Base-by-base conservation (phyloP, 106 monocot genomes). In the Vanilla planifolia region DNA sequence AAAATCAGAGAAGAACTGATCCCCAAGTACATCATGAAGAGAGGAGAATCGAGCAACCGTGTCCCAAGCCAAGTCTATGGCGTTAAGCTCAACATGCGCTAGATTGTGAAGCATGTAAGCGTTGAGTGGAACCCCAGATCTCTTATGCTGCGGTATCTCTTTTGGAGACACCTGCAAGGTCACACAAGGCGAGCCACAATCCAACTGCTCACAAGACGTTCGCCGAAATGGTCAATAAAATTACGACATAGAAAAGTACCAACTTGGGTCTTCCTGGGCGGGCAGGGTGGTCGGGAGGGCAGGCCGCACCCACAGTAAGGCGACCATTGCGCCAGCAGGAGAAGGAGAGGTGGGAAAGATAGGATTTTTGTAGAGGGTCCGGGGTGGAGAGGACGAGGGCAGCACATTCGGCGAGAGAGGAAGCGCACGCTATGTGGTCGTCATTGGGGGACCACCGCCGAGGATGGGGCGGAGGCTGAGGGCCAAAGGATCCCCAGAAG, bases 71-170 rank as follows among this genome's bases (percentile, higher is more conserved):
- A 90, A 77, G 59, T 95, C 89, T 11, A 89, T 83, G 23, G 94
- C 94, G 34, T 95, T 95, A 20, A 95, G 82, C 83, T 95, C 94
- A 32, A 95, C 86, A 36, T 95, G 94, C 20, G 94, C 94, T 66
- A 95, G 35, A 44, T 76, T 84, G 60, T 95, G 94, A 20, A 95
- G 80, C 85, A 95, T 73, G 63, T 90, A 90, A 7, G 77, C 89
- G 36, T 95, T 95, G 28, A 95, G 75, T 48, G 94, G 94, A 64
- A 90, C 19, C 0, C 86, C 90, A 37, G 75, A 75, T 6, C 62
- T 63, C 83, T 95, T 95, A 46, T 77, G 94, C 16, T 80, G 13
- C 0, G 80, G 80, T 51, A 90, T 76, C 73, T 84, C 89, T 72
- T 77, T 95, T 19, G 69, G 74, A 22, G 66, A 48, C 33, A 93